A percentile compares a stretch with the other conserved stretches of the same genome.
Conservation (phyloP, 352 stramenopile genomes). For the Globisporangium perplexum region DNA sequence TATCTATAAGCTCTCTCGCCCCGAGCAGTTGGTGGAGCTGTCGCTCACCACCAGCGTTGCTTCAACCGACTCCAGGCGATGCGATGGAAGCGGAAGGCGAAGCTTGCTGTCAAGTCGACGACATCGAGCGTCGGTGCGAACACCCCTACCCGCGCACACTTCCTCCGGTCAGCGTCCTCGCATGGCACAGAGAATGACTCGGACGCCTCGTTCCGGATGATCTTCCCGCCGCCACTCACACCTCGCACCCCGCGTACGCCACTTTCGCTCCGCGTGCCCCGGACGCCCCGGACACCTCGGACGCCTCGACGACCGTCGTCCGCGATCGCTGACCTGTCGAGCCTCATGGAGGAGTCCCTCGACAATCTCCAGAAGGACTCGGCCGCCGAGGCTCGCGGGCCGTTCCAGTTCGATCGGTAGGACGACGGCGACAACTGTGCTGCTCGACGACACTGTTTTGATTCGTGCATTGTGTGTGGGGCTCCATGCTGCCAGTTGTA, state of each 20-base stretch:
- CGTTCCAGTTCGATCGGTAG: conserved; percentile 5
- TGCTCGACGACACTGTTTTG: neutral
- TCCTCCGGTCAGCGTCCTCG: conserved; percentile 51
- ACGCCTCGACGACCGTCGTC: conserved; percentile 36
- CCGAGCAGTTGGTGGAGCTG: neutral
- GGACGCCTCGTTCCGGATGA: conserved; percentile 46
- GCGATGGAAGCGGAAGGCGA: conserved; percentile 75
- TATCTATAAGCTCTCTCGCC: too few species aligned
- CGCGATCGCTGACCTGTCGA: conserved; percentile 73
- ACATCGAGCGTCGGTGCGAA: conserved; percentile 15
- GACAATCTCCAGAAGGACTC: conserved; percentile 52
- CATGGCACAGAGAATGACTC: conserved; percentile 55
- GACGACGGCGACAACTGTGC: neutral
- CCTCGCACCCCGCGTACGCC: conserved; percentile 4
- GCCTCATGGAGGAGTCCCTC: conserved; percentile 75
- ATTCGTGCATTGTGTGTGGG: neutral
- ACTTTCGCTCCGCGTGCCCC: conserved; percentile 6
- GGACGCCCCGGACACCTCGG: conserved; percentile 8
- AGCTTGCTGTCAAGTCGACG: conserved; percentile 36
- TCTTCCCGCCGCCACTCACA: conserved; percentile 30
- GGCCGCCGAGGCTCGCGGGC: conserved; percentile 2
- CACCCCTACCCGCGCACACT: conserved; percentile 26
- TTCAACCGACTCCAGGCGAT: conserved; percentile 10
- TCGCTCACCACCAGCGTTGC: conserved; percentile 4
- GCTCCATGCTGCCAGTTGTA: too few species aligned